phyloP scores from a whole-genome alignment of 75 land plant species.

The Cryptomeria japonica region DNA sequence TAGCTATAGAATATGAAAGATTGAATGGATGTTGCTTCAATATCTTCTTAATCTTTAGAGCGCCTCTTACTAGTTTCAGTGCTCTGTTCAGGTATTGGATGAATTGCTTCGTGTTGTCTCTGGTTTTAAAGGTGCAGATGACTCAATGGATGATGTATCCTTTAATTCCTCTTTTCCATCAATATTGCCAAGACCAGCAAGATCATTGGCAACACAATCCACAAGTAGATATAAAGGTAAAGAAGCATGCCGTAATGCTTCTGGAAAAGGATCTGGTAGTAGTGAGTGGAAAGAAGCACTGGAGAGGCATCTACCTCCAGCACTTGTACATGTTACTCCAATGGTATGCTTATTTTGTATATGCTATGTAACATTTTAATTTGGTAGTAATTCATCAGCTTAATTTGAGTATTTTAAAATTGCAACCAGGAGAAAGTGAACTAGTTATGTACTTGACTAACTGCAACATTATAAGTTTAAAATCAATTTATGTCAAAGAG shows the following conservation, averaged over 20 bases:
- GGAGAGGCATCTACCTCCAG: slow-evolving; percentile 56
- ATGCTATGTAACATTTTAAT: background rate
- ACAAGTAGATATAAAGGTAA: slow-evolving; percentile 16
- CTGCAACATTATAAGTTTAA: background rate
- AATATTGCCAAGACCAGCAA: slow-evolving; percentile 37
- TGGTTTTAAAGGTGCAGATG: slow-evolving; percentile 75
- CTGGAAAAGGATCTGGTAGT: slow-evolving; percentile 25
- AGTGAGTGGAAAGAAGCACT: slow-evolving; percentile 66
- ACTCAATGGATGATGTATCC: slow-evolving; percentile 37
- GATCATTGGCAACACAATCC: slow-evolving; percentile 52
- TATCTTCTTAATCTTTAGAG: background rate
- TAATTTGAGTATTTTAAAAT: background rate
- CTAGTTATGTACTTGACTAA: background rate
- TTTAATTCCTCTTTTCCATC: slow-evolving; percentile 36
- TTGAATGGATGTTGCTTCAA: background rate
- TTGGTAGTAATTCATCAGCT: background rate
- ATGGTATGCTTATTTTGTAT: slow-evolving; percentile 52
- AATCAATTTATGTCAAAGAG: background rate
- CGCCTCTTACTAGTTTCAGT: background rate
- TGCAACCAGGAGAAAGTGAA: background rate
- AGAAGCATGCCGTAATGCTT: slow-evolving; percentile 7
- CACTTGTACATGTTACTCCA: slow-evolving; percentile 51
- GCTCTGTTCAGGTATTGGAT: slow-evolving; percentile 58
- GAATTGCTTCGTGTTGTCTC: slow-evolving; percentile 71
- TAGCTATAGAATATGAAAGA: background rate